Conservation (phyloP, 139 green algal genomes). For the Deuterostichococcus epilithicus region DNA sequence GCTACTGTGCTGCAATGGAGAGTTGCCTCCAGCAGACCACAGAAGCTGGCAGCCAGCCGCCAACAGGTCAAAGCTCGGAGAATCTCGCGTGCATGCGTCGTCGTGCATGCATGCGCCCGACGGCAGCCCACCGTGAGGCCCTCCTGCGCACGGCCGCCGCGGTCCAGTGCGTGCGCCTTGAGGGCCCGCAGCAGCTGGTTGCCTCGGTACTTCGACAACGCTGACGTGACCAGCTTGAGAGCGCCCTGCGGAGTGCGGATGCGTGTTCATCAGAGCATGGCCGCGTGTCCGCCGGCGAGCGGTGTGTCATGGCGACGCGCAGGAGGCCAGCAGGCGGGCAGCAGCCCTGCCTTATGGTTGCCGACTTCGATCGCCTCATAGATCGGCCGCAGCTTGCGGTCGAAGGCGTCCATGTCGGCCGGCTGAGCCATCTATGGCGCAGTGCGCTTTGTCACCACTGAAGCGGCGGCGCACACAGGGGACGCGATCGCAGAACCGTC, state of each 20-base stretch:
- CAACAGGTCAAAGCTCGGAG: neutral
- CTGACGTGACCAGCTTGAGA: constrained; percentile 57
- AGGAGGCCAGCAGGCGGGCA: neutral
- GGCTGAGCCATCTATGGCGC: neutral
- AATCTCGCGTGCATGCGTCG: neutral
- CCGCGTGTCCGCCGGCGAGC: too few species aligned
- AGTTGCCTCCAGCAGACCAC: neutral
- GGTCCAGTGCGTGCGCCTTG: constrained; percentile 52
- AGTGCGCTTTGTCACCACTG: too few species aligned
- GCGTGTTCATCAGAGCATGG: neutral
- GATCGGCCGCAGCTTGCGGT: constrained; percentile 58
- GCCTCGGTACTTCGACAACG: constrained; percentile 61
- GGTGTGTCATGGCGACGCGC: too few species aligned
- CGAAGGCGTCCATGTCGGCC: constrained; percentile 39
- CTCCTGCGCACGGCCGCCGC: constrained; percentile 34
- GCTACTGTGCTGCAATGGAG: too few species aligned
- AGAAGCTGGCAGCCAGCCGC: neutral
- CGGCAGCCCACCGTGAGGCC: constrained; percentile 50
- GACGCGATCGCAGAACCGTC: too few species aligned
- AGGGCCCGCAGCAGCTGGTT: constrained; percentile 48
- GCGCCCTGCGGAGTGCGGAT: constrained; percentile 41
- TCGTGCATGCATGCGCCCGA: too few species aligned
- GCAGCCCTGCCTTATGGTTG: constrained; percentile 62
- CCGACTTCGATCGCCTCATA: constrained; percentile 75
- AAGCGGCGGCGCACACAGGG: too few species aligned